Percentiles rank a stretch among this genome's conserved stretches.
Conservation (phyloP, 768 basidiomycete species). For the Pisolithus microcarpus region DNA sequence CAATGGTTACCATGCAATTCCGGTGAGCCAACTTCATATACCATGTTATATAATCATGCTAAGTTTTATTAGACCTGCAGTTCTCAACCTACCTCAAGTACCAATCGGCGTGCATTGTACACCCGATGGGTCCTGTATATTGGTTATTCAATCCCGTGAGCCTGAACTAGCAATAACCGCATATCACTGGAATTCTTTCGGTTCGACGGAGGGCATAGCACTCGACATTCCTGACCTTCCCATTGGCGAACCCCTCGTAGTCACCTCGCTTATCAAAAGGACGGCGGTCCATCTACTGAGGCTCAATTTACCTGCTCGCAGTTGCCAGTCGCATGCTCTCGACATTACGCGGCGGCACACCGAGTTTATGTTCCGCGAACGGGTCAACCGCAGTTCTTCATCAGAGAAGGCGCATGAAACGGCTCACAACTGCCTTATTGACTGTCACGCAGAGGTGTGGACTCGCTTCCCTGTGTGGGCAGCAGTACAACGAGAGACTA, state of each 20-base stretch:
- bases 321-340: constrained; percentile 38
- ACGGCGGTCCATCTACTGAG: constrained; percentile 36
- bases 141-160: constrained; percentile 25
- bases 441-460: constrained; percentile 53
- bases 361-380: constrained; percentile 49
- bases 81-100: constrained; percentile 29
- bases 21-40: constrained; percentile 28
- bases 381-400: constrained; percentile 17
- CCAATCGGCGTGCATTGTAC: constrained; percentile 37
- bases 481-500: constrained; percentile 41
- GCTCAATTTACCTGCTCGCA: constrained; percentile 27
- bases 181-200: constrained; percentile 54
- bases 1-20: constrained; percentile 46
- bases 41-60: background rate
- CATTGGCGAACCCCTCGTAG: constrained; percentile 13
- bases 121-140: constrained; percentile 49
- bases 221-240: constrained; percentile 27
- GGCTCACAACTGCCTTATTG: constrained; percentile 44
- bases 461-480: constrained; percentile 52
- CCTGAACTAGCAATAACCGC: constrained; percentile 25
- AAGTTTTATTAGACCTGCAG: constrained; percentile 33
- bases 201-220: constrained; percentile 39
- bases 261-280: constrained; percentile 43
- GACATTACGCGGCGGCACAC: constrained; percentile 50
- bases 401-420: constrained; percentile 5